Base-by-base conservation (phyloP, 495 filamentous ascomycete species). In the Astrothelium macrocarpum region DNA sequence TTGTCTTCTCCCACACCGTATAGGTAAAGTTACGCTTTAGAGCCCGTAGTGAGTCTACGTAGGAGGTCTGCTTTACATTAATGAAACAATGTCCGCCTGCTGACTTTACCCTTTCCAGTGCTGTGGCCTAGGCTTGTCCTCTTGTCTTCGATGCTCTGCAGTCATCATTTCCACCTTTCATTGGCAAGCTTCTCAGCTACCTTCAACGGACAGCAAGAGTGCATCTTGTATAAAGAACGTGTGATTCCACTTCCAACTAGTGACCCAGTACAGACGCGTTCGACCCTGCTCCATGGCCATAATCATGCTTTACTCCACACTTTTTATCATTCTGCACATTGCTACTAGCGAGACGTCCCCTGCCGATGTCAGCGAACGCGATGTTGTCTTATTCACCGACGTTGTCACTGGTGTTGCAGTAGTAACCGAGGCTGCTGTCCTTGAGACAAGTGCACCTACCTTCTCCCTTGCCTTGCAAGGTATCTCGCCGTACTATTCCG, bases 351-450 rank as follows among this genome's bases (percentile, higher is more conserved):
- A 10, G 11, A n/a, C 28, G 23, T 20, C 59, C 3, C 31, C 59
- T 5, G 31, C 36, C 61, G 60, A 31, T 63, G 62, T 60, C 64
- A 59, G 49, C 28, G 79, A 82, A 74, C 82, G 83, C 62, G 78
- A 77, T 67, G 70, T 81, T 60, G 76, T 82, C 67, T 69, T 79
- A 59, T 75, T 81, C 68, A 72, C 66, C 32, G 81, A 87, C 56
- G 83, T 82, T 70, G 77, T 87, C 67, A 86, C 82, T 59, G 78
- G 83, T 64, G 83, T 81, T 25, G 80, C 87, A 67, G 87, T 82
- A 61, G 80, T 75, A 11, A 74, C 74, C 49, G 71, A 71, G 31
- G 67, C 76, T 60, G 71, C 64, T 18, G n/a, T n/a, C n/a, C n/a
- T n/a, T n/a, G n/a, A n/a, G n/a, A n/a, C n/a, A n/a, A 62, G 10